Evolutionary conservation across 2,329 filamentous ascomycete genomes (phyloP), one percentile per base, ranked within the genome.

Genomic region (Ascochyta rabiei): DNA sequence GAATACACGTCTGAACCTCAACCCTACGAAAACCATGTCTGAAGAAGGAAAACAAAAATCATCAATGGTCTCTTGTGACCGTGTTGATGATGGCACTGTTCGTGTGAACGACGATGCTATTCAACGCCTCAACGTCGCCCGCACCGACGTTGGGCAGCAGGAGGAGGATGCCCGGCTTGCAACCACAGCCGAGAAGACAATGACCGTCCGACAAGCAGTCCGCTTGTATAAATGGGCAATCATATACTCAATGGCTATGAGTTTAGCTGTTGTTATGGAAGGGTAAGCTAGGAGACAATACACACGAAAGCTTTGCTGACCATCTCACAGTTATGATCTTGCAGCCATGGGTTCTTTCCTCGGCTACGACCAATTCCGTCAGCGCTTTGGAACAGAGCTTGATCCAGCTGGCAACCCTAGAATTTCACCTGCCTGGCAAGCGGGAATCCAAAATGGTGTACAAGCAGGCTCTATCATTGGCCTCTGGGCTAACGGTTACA

Each of bases 221-320:
- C 54, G 54, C n/a, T 15, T 57, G 23, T 96, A 96, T 70, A 90
- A 90, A 50, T 92, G 93, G 78, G 91, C 91, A 19, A 86, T 93
- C 52, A 81, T 79, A 15, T 96, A 89, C 89, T 90, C 87, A 66
- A 69, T 95, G 35, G 79, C 93, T 53, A 90, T 96, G 72, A 93
- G 89, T 5, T 91, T 89, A 0, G 90, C 88, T 71, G 92, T 96
- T 69, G 85, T 85, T 63, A 96, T 96, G 91, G 91, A 96, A 75
- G 91, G 90, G 13, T 95, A 91, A 33, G 47, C 21, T 3, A 26
- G 12, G 5, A 21, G 12, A 8, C 2, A n/a, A 16, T 23, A 4
- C n/a, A 34, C 33, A 35, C 18, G 15, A 48, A 31, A 18, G 18
- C 21, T 13, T 16, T 54, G 31, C 21, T 57, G 19, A 44, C 7